Percentiles rank a stretch among this genome's conserved stretches.
phyloP scores from a whole-genome alignment of 1,139 yeast genomes.

The Pichia sp. region DNA sequence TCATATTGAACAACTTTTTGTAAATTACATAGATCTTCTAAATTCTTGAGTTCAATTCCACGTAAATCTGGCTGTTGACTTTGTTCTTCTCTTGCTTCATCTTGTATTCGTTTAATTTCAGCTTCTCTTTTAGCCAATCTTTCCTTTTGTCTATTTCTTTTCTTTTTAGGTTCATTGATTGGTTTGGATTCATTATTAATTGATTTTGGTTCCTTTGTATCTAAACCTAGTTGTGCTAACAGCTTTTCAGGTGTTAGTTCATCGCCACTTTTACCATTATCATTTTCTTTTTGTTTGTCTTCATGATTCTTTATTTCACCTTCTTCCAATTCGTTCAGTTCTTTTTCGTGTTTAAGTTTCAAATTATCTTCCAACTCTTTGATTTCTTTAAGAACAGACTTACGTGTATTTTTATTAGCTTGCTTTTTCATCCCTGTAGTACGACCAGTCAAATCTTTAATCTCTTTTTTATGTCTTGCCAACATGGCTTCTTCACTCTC shows the following conservation, averaged over 20 bases:
- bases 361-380: slow-evolving; percentile 52
- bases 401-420: slow-evolving; percentile 73
- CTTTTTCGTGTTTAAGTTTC: slow-evolving; percentile 46
- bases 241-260: slow-evolving; percentile 61
- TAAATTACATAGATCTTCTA: slow-evolving; percentile 45
- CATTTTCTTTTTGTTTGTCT: slow-evolving; percentile 1
- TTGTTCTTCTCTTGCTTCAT: slow-evolving; percentile 71
- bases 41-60: slow-evolving; percentile 60
- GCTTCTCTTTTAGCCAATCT: slow-evolving; percentile 70
- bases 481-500: slow-evolving; percentile 49
- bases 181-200: slow-evolving; percentile 1
- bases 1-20: slow-evolving; percentile 50
- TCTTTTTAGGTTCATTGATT: slow-evolving; percentile 29
- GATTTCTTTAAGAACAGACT: slow-evolving; percentile 49
- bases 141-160: slow-evolving; percentile 80
- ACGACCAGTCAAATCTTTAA: slow-evolving; percentile 56
- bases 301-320: slow-evolving; percentile 5
- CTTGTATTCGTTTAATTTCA: slow-evolving; percentile 53
- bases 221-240: slow-evolving; percentile 46
- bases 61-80: slow-evolving; percentile 58
- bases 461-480: slow-evolving; percentile 63
- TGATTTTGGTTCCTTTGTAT: slow-evolving; percentile 11
- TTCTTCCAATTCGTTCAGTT: slow-evolving; percentile 32
- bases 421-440: slow-evolving; percentile 75
- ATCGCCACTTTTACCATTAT: slow-evolving; percentile 32